Percentiles rank a stretch among this genome's conserved stretches.
These are phyloP conservation scores for Scorias spongiosa DNA, from an alignment of 2,329 filamentous ascomycete genomes.

Conservation along the genomic window DNA sequence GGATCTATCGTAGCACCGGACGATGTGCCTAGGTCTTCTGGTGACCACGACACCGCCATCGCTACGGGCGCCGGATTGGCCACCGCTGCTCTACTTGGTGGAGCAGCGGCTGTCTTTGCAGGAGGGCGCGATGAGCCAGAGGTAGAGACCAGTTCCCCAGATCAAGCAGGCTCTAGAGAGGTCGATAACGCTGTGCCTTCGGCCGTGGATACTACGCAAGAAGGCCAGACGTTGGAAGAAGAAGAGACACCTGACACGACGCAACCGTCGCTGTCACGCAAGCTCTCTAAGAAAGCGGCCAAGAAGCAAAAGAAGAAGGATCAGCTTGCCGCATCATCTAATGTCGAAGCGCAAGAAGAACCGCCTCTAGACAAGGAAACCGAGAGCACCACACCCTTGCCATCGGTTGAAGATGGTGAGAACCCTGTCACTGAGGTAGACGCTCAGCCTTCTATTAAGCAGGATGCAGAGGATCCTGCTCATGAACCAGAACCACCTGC, in stretches of 20 bases:
- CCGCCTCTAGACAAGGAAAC: too few relatives aligned
- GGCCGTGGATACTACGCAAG: background rate
- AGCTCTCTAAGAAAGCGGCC: slow-evolving; percentile 1
- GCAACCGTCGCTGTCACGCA: background rate
- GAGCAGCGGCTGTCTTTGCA: slow-evolving; percentile 14
- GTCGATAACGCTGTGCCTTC: background rate
- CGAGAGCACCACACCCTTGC: background rate
- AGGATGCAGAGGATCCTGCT: background rate
- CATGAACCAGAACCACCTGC: background rate
- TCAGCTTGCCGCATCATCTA: background rate
- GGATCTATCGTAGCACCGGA: background rate
- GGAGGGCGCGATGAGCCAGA: slow-evolving; percentile 4
- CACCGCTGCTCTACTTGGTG: slow-evolving; percentile 14
- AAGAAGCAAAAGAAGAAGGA: slow-evolving; percentile 3
- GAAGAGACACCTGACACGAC: background rate
- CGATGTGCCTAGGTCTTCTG: background rate
- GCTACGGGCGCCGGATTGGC: slow-evolving; percentile 2
- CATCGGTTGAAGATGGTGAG: background rate
- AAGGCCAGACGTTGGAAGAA: background rate
- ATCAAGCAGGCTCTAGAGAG: background rate
- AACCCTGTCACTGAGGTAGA: background rate
- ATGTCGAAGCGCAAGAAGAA: too few relatives aligned
- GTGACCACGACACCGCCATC: background rate
- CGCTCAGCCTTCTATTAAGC: background rate
- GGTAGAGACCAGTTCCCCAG: slow-evolving; percentile 1